These are phyloP conservation scores for Phlebiopsis flavidoalba DNA, from an alignment of 768 basidiomycete species.

Conservation along the genomic window DNA sequence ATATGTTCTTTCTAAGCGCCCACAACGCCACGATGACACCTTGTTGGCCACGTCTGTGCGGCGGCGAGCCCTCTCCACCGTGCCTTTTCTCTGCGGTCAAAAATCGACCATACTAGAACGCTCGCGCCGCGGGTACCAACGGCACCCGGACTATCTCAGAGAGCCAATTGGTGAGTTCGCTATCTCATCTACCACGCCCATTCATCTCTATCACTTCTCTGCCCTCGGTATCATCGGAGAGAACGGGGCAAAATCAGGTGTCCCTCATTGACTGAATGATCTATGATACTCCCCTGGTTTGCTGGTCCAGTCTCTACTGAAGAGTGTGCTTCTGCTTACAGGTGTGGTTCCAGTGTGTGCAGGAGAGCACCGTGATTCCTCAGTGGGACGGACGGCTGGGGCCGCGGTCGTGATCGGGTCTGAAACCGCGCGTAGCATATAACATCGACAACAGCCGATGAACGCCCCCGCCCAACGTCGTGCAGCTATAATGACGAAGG, in stretches of 20 bases:
- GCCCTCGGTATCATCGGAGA: not conserved
- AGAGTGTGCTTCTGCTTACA: constrained; percentile 2
- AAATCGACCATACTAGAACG: constrained; percentile 58
- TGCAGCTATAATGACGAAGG: not conserved
- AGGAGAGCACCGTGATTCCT: constrained; percentile 21
- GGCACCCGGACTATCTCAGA: constrained; percentile 15
- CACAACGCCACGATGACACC: constrained; percentile 70
- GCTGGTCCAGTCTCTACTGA: not conserved
- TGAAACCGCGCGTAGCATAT: constrained; percentile 16
- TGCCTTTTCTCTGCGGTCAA: constrained; percentile 73
- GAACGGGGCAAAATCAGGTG: not conserved
- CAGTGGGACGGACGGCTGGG: constrained; percentile 26
- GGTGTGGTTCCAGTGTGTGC: constrained; percentile 27
- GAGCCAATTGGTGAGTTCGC: constrained; percentile 17
- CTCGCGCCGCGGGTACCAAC: constrained; percentile 20
- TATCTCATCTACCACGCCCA: not conserved
- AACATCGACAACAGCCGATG: not conserved
- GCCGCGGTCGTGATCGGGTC: constrained; percentile 24
- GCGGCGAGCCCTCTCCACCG: no score
- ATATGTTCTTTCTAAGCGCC: constrained; percentile 79
- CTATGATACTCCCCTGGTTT: not conserved
- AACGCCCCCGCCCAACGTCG: not conserved
- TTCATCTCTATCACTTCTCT: not conserved
- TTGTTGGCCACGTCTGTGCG: constrained; percentile 81
- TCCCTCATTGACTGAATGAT: not conserved